Percentiles rank a stretch among this genome's conserved stretches.
Conservation (phyloP, 2,329 filamentous ascomycete species). For the Blumeria graminis region DNA sequence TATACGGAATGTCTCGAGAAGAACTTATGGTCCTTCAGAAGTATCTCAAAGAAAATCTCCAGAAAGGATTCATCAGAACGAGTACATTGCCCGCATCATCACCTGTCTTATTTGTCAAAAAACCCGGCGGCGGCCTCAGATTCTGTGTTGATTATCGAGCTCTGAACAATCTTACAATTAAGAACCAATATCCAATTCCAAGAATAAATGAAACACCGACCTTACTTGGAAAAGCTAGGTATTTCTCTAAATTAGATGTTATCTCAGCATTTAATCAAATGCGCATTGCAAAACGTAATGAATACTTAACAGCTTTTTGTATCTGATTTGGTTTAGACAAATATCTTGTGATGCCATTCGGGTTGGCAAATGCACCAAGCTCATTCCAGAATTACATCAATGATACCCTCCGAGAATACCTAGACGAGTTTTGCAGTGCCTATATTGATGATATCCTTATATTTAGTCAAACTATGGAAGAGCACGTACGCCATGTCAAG, state of each 20-base stretch:
- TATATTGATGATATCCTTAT: too few species aligned
- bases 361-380: constrained; percentile 8
- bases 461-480: not conserved
- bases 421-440: too few species aligned
- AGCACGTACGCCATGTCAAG: not conserved
- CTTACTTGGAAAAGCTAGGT: not conserved
- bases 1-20: not conserved
- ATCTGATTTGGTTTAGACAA: constrained; percentile 8
- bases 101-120: not conserved
- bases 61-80: not conserved
- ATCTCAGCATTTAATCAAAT: not conserved
- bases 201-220: not conserved
- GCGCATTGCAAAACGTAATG: not conserved
- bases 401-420: too few species aligned
- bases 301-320: not conserved
- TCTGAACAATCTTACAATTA: not conserved
- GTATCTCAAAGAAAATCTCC: not conserved
- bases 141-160: not conserved
- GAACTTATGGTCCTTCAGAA: not conserved
- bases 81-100: not conserved
- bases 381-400: constrained; percentile 5
- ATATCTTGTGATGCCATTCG: constrained; percentile 13
- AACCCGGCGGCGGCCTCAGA: not conserved
- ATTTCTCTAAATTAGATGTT: not conserved
- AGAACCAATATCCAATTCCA: not conserved